Conservation (phyloP, 768 basidiomycete genomes). For the Pulveroboletus ravenelii region DNA sequence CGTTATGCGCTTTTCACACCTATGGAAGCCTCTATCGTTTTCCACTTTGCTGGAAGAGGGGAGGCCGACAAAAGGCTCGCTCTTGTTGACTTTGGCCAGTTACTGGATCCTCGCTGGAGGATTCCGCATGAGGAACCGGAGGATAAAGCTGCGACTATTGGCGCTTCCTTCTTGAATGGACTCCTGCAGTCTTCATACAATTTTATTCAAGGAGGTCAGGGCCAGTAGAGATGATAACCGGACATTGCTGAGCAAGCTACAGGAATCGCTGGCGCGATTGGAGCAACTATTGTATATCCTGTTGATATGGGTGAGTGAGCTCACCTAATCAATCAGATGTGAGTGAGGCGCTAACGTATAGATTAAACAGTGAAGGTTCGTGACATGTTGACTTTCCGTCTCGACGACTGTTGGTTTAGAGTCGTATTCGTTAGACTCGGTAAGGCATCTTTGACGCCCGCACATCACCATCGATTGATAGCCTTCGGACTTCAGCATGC, state of each 20-base stretch:
- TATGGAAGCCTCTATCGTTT: slow-evolving; percentile 97
- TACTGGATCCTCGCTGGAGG: slow-evolving; percentile 87
- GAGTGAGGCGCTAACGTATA: slow-evolving; percentile 8
- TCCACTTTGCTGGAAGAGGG: slow-evolving; percentile 93
- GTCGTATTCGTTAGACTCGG: slow-evolving; percentile 48
- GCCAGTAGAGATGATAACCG: not conserved
- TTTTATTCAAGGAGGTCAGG: slow-evolving; percentile 78
- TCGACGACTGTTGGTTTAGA: slow-evolving; percentile 7
- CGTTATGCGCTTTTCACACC: slow-evolving; percentile 95
- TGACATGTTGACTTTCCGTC: slow-evolving; percentile 1
- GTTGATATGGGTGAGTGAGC: slow-evolving; percentile 78
- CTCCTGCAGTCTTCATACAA: slow-evolving; percentile 75
- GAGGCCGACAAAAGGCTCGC: slow-evolving; percentile 65
- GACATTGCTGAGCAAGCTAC: slow-evolving; percentile 15
- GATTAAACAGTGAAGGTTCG: slow-evolving; percentile 63
- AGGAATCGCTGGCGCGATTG: slow-evolving; percentile 90
- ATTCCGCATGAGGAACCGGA: slow-evolving; percentile 57
- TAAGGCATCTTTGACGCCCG: slow-evolving; percentile 24
- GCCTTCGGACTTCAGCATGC: slow-evolving; percentile 55
- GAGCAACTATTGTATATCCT: slow-evolving; percentile 97
- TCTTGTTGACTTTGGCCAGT: slow-evolving; percentile 85
- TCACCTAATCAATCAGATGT: not conserved
- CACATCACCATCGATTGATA: not conserved
- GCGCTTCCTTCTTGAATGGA: slow-evolving; percentile 46
- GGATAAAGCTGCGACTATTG: slow-evolving; percentile 25